Conservation (phyloP, 345 rosid genomes). For the Xanthoceras sorbifolium region DNA sequence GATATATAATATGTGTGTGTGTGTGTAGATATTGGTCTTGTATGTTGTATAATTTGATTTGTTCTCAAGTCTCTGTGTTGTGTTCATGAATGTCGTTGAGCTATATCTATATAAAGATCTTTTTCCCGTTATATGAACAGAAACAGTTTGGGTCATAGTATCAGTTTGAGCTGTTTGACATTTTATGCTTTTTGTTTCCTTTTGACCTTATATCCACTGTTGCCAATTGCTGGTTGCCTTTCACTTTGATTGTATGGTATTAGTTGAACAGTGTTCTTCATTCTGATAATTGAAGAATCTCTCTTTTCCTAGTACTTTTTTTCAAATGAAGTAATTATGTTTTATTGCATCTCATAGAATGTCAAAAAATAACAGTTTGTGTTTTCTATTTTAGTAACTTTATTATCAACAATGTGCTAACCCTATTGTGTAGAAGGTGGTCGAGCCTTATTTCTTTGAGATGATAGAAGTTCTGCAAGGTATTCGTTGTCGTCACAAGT, state of each 20-base stretch:
- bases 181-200: neutral
- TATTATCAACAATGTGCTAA: constrained; percentile 21
- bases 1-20: too few species aligned
- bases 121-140: neutral
- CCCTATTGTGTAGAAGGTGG: constrained; percentile 31
- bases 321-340: neutral
- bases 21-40: too few species aligned
- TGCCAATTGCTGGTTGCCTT: neutral
- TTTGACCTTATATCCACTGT: neutral
- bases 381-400: neutral
- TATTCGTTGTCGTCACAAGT: constrained; percentile 18
- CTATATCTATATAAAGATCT: neutral
- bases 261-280: too few species aligned
- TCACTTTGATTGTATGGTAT: too few species aligned
- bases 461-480: constrained; percentile 23
- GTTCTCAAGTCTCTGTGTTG: neutral
- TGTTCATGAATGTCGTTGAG: neutral
- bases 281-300: neutral
- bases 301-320: neutral
- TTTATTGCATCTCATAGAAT: neutral
- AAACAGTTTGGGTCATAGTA: neutral
- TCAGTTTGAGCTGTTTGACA: neutral
- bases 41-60: neutral
- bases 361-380: neutral
- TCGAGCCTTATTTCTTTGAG: constrained; percentile 35